Evolutionary conservation across 495 filamentous ascomycete genomes (phyloP), one percentile per base, ranked within the genome.

Genomic region (Pyrenula aspistea): DNA sequence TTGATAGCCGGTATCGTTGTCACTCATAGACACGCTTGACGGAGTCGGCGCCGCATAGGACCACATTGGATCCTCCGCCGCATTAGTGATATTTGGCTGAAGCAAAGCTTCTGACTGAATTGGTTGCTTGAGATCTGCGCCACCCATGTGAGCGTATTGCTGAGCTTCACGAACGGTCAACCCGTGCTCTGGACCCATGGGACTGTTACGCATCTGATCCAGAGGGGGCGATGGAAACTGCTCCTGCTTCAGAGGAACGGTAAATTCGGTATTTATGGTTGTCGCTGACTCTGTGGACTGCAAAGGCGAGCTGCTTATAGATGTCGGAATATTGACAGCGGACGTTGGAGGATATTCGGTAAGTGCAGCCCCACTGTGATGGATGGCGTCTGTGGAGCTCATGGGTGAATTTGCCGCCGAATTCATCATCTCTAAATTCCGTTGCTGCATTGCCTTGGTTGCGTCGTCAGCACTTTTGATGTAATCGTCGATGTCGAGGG

Each of bases 401-500:
- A 42, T 42, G 4, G 31, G 31, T 4, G 31, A 42, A 42, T 42
- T 42, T 4, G 8, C 15, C 31, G 15, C 15, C 31, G 31, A 42
- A 15, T 42, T 42, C 15, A 4, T 42, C 31, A 42, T 42, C 31
- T 42, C 31, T 15, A 42, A 42, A 52, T 52, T 52, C 53, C 72
- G 74, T 57, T 75, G 73, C 62, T 75, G 73, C 56, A 77, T 62
- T 54, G 67, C 73, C 20, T 71, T 71, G 22, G 74, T 75, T 4
- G 71, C 73, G 56, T 73, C 74, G 54, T 76, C 75, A 58, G 74
- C 67, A 1, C 71, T 70, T 59, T 76, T 73, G 68, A 86, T 79
- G 65, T 82, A 81, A 49, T 84, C 79, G 55, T 84, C 81, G 53
- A 83, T 81, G 60, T 82, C 82, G 57, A 84, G 73, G 51, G 71